Evolutionary conservation across 73 alveolate species (phyloP), one percentile per base, ranked within the genome.

Genomic region (Durusdinium trenchii): DNA sequence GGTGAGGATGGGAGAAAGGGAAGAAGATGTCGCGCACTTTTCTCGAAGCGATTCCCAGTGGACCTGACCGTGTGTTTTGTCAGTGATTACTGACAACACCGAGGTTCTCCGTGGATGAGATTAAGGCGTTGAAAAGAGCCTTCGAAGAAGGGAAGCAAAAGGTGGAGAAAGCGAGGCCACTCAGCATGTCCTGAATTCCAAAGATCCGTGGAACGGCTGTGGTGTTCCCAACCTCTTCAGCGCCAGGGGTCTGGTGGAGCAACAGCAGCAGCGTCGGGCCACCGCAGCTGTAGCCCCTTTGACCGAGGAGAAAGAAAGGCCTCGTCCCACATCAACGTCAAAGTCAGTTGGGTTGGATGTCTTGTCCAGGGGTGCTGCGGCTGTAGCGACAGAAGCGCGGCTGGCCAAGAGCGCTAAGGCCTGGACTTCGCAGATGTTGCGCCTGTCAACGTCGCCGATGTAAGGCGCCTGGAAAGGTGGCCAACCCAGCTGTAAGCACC

Each of bases 51-150:
- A n/a, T n/a, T n/a, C n/a, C n/a, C n/a, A n/a, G n/a, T n/a, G n/a
- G n/a, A n/a, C n/a, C n/a, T n/a, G 73, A 23, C 18, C 69, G 69
- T 60, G 73, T 60, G 18, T 60, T 23, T 57, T 57, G 69, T 57
- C 30, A n/a, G 3, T 0, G n/a, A 60, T 23, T 1, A 23, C 30
- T 60, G n/a, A 60, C 18, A 60, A 23, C 30, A 32, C 30, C 30
- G 73, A 91, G 98, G 98, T 78, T 91, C n/a, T 67, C 87, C 26
- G 89, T 91, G 87, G 98, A 91, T 42, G 98, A 91, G 89, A 91
- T 91, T 12, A 91, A 91, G 43, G 98, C 48, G n/a, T 54, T 91
- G 61, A 91, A 91, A 89, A 87, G 98, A 23, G 46, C 82, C 78
- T 91, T 47, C 89, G 98, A 91, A 91, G 98, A 91, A 26, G 94